Percentiles rank a stretch among this genome's conserved stretches.
phyloP scores from a whole-genome alignment of 2,329 filamentous ascomycete species.

The Sordariomycetes sp. region DNA sequence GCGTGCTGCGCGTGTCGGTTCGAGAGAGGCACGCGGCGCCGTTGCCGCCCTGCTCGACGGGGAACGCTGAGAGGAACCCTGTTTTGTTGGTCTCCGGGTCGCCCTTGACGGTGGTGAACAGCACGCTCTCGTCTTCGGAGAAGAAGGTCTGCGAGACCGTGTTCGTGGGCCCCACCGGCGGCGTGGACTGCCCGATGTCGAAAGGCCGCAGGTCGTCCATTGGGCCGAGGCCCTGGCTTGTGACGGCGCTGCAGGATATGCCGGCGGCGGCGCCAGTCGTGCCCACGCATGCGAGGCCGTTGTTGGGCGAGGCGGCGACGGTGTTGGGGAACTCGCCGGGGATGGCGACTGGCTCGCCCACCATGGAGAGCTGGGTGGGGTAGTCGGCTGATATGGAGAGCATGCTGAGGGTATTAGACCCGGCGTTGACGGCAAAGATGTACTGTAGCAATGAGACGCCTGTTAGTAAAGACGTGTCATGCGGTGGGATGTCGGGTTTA shows the following conservation, averaged over 20 bases:
- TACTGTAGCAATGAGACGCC: conserved; percentile 18
- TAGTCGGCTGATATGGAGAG: conserved; percentile 29
- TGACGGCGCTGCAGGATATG: conserved; percentile 31
- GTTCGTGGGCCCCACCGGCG: conserved; percentile 45
- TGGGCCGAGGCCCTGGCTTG: conserved; percentile 21
- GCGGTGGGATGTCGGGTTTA: background rate
- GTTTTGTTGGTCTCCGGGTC: conserved; percentile 41
- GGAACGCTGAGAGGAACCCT: conserved; percentile 43
- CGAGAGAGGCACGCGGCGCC: background rate
- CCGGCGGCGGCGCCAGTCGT: conserved; percentile 31
- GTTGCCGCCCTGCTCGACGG: conserved; percentile 19
- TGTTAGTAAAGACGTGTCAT: background rate
- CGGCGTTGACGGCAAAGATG: conserved; percentile 44
- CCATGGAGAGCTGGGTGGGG: conserved; percentile 29
- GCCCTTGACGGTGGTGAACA: conserved; percentile 52
- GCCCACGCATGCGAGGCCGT: conserved; percentile 34
- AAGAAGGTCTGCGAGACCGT: conserved; percentile 52
- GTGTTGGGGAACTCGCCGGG: conserved; percentile 43
- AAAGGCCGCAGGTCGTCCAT: conserved; percentile 36
- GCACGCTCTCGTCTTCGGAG: conserved; percentile 36
- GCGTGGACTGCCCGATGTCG: conserved; percentile 42
- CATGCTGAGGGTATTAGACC: conserved; percentile 41
- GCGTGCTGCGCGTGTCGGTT: conserved; percentile 15
- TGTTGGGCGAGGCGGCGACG: conserved; percentile 31
- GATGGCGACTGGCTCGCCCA: conserved; percentile 29